Conservation (phyloP, 2,329 filamentous ascomycete species). For the Cordyceps cateniannulata region DNA sequence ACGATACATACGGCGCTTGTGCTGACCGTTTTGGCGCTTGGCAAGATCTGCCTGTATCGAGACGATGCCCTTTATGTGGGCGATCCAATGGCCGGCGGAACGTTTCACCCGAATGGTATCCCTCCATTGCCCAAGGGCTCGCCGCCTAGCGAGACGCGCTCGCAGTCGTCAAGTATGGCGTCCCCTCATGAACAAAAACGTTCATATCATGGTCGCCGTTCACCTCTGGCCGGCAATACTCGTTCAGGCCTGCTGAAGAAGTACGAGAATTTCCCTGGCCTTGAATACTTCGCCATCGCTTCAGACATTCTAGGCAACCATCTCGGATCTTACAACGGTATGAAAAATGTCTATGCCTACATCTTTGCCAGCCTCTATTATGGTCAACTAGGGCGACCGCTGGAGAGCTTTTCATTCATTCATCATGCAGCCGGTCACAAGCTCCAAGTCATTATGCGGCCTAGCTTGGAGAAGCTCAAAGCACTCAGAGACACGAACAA, state of each 20-base stretch:
- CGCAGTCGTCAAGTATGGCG: conserved; percentile 43
- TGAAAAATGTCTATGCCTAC: conserved; percentile 78
- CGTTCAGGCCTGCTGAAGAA: conserved; percentile 44
- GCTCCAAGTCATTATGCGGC: conserved; percentile 67
- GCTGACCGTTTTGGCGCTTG: conserved; percentile 75
- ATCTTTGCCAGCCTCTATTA: conserved; percentile 84
- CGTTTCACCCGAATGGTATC: conserved; percentile 41
- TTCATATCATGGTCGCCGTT: conserved; percentile 39
- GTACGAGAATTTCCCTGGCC: conserved; percentile 77
- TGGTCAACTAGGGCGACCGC: conserved; percentile 76
- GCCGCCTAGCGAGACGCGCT: conserved; percentile 40
- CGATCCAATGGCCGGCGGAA: conserved; percentile 28
- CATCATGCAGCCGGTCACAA: conserved; percentile 49
- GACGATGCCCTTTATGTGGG: conserved; percentile 45
- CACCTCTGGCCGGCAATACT: conserved; percentile 41
- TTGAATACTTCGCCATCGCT: conserved; percentile 84
- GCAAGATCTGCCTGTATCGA: conserved; percentile 65
- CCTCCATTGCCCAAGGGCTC: conserved; percentile 49
- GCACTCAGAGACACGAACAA: conserved; percentile 31
- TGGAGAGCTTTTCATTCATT: conserved; percentile 71
- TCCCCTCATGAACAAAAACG: conserved; percentile 48
- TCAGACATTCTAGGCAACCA: conserved; percentile 84
- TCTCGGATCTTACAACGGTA: conserved; percentile 67
- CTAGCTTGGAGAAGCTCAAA: conserved; percentile 46
- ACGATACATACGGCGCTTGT: conserved; percentile 77